These are phyloP conservation scores for Naganishia onofrii DNA, from an alignment of 768 basidiomycete genomes.

Conservation along the genomic window DNA sequence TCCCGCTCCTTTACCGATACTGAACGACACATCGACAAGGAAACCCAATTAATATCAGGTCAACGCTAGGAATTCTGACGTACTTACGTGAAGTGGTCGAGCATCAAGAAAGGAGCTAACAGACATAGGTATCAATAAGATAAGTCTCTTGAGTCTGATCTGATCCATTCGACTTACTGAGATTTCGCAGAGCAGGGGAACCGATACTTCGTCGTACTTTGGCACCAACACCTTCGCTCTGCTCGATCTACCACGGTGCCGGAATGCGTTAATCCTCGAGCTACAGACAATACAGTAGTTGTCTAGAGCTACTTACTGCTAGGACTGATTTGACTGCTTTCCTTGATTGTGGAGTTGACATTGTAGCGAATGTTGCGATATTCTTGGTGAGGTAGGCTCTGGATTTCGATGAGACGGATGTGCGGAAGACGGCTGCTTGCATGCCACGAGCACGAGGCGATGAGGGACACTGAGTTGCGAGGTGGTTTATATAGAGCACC, in stretches of 20 bases:
- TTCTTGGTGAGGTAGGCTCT: background rate
- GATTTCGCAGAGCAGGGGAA: conserved; percentile 66
- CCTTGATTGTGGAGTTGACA: conserved; percentile 9
- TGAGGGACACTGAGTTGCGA: background rate
- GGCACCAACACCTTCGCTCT: conserved; percentile 67
- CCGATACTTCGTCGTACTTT: conserved; percentile 85
- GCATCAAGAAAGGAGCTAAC: conserved; percentile 33
- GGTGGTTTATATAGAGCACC: background rate
- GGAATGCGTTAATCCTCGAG: too few species aligned
- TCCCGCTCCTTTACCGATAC: conserved; percentile 51
- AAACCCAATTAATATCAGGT: background rate
- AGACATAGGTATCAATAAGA: background rate
- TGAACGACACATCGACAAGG: conserved; percentile 10
- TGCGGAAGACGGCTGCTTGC: background rate
- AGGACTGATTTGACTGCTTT: conserved; percentile 69
- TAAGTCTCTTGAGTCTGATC: background rate
- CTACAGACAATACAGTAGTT: conserved; percentile 52
- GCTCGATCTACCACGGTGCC: conserved; percentile 43
- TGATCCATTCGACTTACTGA: conserved; percentile 59
- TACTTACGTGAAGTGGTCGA: conserved; percentile 67
- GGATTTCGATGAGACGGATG: background rate
- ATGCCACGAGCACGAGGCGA: background rate
- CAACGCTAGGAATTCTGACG: conserved; percentile 60
- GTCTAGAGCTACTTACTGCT: conserved; percentile 71
- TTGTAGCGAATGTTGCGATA: conserved; percentile 4